Evolutionary conservation across 257 asterid genomes (phyloP).

Genomic region (Capsicum rhomboideum): DNA sequence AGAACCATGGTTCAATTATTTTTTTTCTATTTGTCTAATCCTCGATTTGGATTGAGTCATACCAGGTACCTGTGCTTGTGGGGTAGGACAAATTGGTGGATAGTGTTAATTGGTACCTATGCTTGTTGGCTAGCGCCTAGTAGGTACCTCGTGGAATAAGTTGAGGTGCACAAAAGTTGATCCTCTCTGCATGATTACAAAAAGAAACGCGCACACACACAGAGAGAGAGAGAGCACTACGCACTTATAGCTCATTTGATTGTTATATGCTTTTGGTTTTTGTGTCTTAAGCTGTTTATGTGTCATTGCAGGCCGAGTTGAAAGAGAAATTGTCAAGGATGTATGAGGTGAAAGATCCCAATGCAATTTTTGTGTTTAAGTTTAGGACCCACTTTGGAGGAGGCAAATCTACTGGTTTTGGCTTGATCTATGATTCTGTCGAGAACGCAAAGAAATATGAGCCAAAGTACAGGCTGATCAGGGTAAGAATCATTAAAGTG

Average conservation of each 20-base stretch:
- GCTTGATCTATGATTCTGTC: conserved; percentile 72
- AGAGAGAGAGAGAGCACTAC: not conserved
- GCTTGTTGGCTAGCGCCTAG: not conserved
- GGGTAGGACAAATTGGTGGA: not conserved
- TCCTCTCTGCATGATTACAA: not conserved
- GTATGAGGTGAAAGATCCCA: conserved; percentile 59
- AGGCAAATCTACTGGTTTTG: conserved; percentile 76
- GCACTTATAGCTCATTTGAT: not conserved
- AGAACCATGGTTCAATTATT: not conserved
- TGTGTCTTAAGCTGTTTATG: not conserved
- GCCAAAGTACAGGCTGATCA: conserved; percentile 78
- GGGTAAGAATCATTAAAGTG: conserved; percentile 35
- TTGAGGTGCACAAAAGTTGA: not conserved
- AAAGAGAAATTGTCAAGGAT: conserved; percentile 59
- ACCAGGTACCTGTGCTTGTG: not conserved
- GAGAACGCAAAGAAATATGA: conserved; percentile 81
- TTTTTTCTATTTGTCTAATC: not conserved
- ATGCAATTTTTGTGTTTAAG: conserved; percentile 64
- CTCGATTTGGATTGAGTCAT: not conserved
- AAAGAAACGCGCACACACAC: too few species aligned
- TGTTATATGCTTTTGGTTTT: not conserved
- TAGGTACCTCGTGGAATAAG: not conserved
- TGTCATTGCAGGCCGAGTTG: conserved; percentile 45
- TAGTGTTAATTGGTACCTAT: not conserved
- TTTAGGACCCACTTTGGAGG: conserved; percentile 83